Base-by-base conservation (phyloP, 148 eudicot genomes). In the Oxyria digyna region DNA sequence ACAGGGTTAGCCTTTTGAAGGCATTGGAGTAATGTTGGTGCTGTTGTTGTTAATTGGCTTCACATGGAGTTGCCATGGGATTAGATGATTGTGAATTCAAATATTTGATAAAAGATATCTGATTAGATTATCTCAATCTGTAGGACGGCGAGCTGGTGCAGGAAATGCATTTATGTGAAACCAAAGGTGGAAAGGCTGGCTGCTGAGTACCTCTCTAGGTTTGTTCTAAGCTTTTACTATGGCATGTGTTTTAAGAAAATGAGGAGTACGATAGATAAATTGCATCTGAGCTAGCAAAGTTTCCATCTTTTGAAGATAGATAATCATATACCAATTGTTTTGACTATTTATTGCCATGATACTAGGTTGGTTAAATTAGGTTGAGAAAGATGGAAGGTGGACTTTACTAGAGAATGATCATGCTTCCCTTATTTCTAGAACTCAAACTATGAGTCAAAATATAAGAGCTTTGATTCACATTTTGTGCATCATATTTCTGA, bases 61-160 rank as follows among this genome's bases (percentile, higher is more conserved):
- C n/a, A n/a, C n/a, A n/a, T n/a, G n/a, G n/a, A n/a, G n/a, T n/a
- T n/a, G n/a, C n/a, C n/a, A n/a, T n/a, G n/a, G n/a, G n/a, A n/a
- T n/a, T n/a, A n/a, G n/a, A n/a, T n/a, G n/a, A n/a, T n/a, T n/a
- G n/a, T n/a, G 42, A 40, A 37, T 11, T 57, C 18, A 57, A 3
- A 57, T 27, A n/a, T 65, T n/a, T 65, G 45, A 65, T 65, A 1
- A 20, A 18, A 8, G 18, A 9, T 65, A 26, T 57, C 20, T 29
- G 43, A 41, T 7, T 35, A 37, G 24, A 3, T 21, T 15, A 6
- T n/a, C 18, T 65, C 27, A 17, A 65, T 45, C 45, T 55, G 72
- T 74, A 87, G 92, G 96, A 86, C 84, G 90, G 96, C 91, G 62
- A 71, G 85, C 29, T 89, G 98, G 98, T 93, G 98, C 84, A 80